Evolutionary conservation across 495 filamentous ascomycete genomes (phyloP).

Genomic region (Trypethelium eluteriae): DNA sequence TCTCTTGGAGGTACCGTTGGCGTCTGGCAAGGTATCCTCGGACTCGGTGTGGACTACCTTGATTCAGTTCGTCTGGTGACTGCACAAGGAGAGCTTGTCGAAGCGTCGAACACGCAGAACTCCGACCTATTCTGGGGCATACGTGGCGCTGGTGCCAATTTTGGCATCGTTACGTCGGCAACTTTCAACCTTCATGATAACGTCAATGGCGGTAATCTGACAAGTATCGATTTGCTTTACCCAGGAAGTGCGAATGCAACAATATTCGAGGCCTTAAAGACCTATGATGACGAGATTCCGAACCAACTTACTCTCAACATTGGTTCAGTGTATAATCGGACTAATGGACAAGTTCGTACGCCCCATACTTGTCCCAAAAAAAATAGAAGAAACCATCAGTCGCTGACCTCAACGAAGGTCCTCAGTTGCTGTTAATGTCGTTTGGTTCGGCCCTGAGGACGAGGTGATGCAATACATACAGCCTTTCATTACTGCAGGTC

Average conservation of each 20-base stretch:
- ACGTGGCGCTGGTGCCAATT: constrained; percentile 28
- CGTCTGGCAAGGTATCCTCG: constrained; percentile 32
- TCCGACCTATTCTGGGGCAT: constrained; percentile 23
- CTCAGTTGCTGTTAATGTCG: neutral
- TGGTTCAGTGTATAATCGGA: constrained; percentile 25
- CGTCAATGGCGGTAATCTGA: constrained; percentile 19
- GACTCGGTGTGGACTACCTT: constrained; percentile 36
- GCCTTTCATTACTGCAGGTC: neutral
- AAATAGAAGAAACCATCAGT: neutral
- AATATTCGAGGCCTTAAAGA: constrained; percentile 5
- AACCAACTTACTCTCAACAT: neutral
- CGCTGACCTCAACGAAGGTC: neutral
- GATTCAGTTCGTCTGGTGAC: constrained; percentile 32
- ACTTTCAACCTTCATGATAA: constrained; percentile 20
- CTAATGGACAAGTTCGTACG: constrained; percentile 24
- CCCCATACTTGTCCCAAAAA: neutral
- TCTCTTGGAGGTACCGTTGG: constrained; percentile 41
- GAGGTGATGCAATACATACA: neutral
- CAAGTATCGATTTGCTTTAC: constrained; percentile 5
- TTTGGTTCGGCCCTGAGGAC: neutral
- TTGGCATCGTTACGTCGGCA: constrained; percentile 18
- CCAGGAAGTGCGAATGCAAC: constrained; percentile 5
- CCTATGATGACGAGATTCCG: neutral
- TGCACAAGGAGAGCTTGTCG: constrained; percentile 25
- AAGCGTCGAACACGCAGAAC: constrained; percentile 17